phyloP scores from a whole-genome alignment of 768 basidiomycete genomes.

The Filobasidium wieringae region DNA sequence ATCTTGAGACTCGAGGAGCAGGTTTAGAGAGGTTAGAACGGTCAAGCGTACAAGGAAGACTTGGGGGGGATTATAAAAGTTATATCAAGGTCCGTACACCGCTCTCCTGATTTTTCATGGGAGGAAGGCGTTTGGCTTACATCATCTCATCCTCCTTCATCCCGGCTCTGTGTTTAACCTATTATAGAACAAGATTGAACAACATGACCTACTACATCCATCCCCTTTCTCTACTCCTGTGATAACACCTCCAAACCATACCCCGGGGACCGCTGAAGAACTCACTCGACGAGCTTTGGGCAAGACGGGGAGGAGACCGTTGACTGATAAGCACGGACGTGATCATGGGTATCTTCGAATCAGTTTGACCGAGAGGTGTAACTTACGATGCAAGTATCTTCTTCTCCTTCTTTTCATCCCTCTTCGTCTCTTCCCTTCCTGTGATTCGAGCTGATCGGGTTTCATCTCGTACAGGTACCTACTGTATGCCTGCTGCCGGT shows the following conservation, averaged over 20 bases:
- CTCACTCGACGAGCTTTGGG: not conserved
- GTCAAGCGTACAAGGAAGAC: not conserved
- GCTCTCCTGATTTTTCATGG: not conserved
- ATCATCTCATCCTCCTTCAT: not conserved
- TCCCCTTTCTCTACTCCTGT: conserved; percentile 1
- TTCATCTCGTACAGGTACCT: conserved; percentile 51
- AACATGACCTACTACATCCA: conserved; percentile 8
- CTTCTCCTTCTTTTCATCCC: not conserved
- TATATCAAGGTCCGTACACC: conserved; percentile 1
- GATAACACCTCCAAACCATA: not conserved
- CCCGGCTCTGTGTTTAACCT: not conserved
- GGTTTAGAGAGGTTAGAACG: not conserved
- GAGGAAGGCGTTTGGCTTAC: not conserved
- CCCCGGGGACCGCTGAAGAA: not conserved
- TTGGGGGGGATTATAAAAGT: not conserved
- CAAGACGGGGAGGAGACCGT: conserved; percentile 12
- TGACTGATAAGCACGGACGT: conserved; percentile 58
- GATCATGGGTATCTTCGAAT: conserved; percentile 79
- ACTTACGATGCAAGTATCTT: conserved; percentile 57
- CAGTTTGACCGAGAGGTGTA: conserved; percentile 74
- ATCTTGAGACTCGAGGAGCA: not conserved
- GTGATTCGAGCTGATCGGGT: not conserved
- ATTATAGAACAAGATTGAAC: conserved; percentile 8
- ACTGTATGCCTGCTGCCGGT: conserved; percentile 80
- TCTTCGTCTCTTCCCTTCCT: conserved; percentile 11